Evolutionary conservation across 768 basidiomycete genomes (phyloP), one percentile per base, ranked within the genome.

Genomic region (Mycena floridula): DNA sequence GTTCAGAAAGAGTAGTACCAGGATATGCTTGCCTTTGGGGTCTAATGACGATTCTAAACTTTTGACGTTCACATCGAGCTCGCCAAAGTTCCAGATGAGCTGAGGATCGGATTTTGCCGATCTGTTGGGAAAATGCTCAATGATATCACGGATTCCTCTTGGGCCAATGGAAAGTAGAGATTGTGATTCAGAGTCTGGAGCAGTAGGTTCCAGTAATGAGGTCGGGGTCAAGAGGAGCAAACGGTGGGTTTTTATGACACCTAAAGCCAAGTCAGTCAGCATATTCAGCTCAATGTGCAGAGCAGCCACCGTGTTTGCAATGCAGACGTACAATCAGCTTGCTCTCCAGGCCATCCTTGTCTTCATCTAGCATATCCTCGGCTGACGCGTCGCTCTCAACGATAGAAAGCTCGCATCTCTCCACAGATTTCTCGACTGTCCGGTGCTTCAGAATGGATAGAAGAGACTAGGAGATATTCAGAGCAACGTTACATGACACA

Each of bases 181-280:
- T 63, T 85, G 79, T 32, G 72, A 70, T 2, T 63, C 52, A 8
- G 69, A 58, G 41, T 83, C 77, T 3, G 81, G 79, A n/a, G 74
- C 61, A n/a, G 72, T 74, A 4, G 89, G 89, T 2, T 80, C 75
- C 57, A 84, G 66, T 28, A 84, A 69, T 16, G 78, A 70, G 3
- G 71, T 72, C 26, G 79, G 74, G 2, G 74, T 69, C 38, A 77
- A 67, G 15, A 91, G 64, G 15, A 80, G 67, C 8, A 91, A 64
- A 15, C 81, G 76, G 62, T 92, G 89, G 0, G 89, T 92, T 64
- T 90, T 91, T 11, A 85, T 64, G 43, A 91, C 81, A 35, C 87
- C 89, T 91, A 42, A 20, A 23, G 16, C 15, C 3, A 41, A 37
- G 42, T 49, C 43, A 45, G 18, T 42, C 21, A 36, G 48, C 48